Evolutionary conservation across 2,329 filamentous ascomycete species (phyloP).

Genomic region (Trichoderma guizhouense): DNA sequence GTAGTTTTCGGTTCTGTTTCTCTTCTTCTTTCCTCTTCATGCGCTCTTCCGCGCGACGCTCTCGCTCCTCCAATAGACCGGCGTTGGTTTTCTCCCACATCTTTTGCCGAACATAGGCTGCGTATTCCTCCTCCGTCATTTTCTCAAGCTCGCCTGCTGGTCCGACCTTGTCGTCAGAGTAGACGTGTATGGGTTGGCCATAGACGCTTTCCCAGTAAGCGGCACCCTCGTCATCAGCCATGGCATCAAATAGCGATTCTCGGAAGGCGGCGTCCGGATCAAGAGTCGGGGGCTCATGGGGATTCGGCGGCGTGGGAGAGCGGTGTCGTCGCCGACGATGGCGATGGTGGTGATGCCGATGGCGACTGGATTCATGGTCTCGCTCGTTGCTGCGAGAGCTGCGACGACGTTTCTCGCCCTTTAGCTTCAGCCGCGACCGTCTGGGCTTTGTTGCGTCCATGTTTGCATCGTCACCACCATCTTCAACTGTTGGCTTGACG

Average conservation of each 20-base stretch:
- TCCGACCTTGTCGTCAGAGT: conserved; percentile 49
- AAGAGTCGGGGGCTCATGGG: conserved; percentile 46
- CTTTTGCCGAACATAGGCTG: conserved; percentile 73
- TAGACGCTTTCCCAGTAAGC: conserved; percentile 96
- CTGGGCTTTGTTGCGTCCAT: conserved; percentile 28
- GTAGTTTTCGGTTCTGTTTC: conserved; percentile 48
- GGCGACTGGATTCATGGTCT: conserved; percentile 22
- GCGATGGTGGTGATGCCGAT: conserved; percentile 26
- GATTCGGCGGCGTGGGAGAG: conserved; percentile 47
- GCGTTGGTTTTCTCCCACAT: conserved; percentile 98
- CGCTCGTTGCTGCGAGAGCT: conserved; percentile 25
- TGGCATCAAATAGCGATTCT: conserved; percentile 91
- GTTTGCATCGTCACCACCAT: conserved; percentile 18
- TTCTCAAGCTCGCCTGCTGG: conserved; percentile 62
- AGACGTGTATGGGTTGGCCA: conserved; percentile 87
- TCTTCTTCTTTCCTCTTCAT: conserved; percentile 51
- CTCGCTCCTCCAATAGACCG: conserved; percentile 74
- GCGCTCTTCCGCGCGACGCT: conserved; percentile 54
- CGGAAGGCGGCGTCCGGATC: conserved; percentile 77
- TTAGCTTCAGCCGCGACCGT: conserved; percentile 34
- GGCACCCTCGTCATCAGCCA: conserved; percentile 95
- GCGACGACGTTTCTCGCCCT: conserved; percentile 30
- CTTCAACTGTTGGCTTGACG: neutral
- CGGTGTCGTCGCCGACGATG: conserved; percentile 36
- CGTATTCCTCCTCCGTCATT: conserved; percentile 94